Conservation (phyloP, 805 yeast species). For the Saturnispora sekii region DNA sequence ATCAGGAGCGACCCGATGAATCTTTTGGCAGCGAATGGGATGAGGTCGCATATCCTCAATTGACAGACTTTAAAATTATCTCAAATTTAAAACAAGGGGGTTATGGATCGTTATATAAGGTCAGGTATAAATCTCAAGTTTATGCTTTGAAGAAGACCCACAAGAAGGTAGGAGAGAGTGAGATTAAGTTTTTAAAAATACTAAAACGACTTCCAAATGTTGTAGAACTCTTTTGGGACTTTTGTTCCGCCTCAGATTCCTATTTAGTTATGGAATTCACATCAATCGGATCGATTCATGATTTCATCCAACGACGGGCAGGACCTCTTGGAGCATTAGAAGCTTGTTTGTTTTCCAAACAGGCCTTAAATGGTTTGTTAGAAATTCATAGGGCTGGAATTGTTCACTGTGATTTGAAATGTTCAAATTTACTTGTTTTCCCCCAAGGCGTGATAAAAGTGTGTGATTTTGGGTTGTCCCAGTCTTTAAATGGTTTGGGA, state of each 20-base stretch:
- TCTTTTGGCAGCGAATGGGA: background rate
- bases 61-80: slow-evolving; percentile 1
- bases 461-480: slow-evolving; percentile 73
- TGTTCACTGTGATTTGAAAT: slow-evolving; percentile 70
- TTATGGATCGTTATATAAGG: slow-evolving; percentile 69
- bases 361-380: background rate
- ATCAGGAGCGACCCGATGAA: background rate
- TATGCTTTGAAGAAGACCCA: slow-evolving; percentile 22
- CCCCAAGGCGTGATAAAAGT: slow-evolving; percentile 45
- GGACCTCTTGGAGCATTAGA: background rate
- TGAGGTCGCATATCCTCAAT: background rate
- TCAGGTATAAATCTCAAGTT: slow-evolving; percentile 7
- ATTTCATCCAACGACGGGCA: background rate
- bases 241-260: slow-evolving; percentile 28
- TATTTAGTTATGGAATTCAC: slow-evolving; percentile 51
- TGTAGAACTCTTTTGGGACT: background rate
- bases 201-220: background rate
- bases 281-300: slow-evolving; percentile 1
- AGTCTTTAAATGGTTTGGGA: background rate
- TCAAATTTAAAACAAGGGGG: slow-evolving; percentile 75
- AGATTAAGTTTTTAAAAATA: background rate
- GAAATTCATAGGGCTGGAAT: slow-evolving; percentile 44
- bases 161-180: slow-evolving; percentile 1
- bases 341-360: background rate
- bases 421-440: slow-evolving; percentile 59